phyloP scores from a whole-genome alignment of 1,284 basidiomycete genomes.

The Sutorius eximius region DNA sequence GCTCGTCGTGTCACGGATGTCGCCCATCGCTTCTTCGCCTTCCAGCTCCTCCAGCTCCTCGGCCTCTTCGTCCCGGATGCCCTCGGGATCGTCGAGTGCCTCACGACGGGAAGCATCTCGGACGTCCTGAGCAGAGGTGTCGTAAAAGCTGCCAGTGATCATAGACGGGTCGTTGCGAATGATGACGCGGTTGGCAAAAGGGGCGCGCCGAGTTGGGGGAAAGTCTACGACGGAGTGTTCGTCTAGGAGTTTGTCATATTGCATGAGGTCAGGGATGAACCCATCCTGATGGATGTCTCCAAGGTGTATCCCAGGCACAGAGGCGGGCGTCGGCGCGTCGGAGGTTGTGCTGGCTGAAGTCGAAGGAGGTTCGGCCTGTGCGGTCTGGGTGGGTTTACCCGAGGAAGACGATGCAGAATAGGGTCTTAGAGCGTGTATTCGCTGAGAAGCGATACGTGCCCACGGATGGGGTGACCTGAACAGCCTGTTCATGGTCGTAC shows the following conservation, averaged over 20 bases:
- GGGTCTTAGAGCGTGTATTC: conserved; percentile 6
- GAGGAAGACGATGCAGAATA: conserved; percentile 20
- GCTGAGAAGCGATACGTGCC: background rate
- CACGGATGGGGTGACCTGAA: conserved; percentile 13
- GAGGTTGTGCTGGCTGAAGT: background rate
- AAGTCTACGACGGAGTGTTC: conserved; percentile 53
- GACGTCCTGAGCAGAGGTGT: conserved; percentile 10
- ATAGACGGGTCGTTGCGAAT: conserved; percentile 58
- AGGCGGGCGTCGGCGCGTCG: background rate
- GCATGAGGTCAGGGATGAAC: conserved; percentile 58
- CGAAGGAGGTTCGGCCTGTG: conserved; percentile 7
- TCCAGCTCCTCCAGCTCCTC: conserved; percentile 23
- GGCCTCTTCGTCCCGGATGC: conserved; percentile 9
- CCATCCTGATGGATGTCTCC: conserved; percentile 24
- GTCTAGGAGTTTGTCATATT: conserved; percentile 59
- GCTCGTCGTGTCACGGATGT: conserved; percentile 24
- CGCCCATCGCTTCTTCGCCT: conserved; percentile 26
- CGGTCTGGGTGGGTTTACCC: background rate
- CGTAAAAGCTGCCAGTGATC: conserved; percentile 29
- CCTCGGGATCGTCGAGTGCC: conserved; percentile 10
- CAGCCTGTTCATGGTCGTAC: conserved; percentile 24
- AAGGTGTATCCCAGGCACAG: conserved; percentile 22
- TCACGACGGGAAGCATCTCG: conserved; percentile 4
- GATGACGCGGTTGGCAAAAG: conserved; percentile 57
- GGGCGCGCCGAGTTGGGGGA: conserved; percentile 48